Evolutionary conservation across 2,329 filamentous ascomycete species (phyloP).

Genomic region (Phaeosphaeria sp.): DNA sequence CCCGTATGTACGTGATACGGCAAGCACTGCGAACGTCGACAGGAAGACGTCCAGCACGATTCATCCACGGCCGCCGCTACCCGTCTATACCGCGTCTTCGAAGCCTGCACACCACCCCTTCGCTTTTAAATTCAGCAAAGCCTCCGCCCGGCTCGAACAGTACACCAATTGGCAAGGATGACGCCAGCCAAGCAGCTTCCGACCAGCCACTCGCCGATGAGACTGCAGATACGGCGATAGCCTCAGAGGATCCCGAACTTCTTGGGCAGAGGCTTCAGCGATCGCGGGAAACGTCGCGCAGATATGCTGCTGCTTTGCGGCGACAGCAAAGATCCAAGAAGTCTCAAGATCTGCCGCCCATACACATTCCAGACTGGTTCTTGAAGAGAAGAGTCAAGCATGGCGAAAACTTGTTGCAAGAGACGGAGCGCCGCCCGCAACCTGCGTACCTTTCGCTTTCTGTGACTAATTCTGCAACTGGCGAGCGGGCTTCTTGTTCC

Average conservation of each 20-base stretch:
- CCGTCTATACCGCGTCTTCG: conserved; percentile 36
- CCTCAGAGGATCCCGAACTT: conserved; percentile 40
- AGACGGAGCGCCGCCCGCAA: conserved; percentile 11
- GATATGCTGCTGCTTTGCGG: conserved; percentile 43
- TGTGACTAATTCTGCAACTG: conserved; percentile 29
- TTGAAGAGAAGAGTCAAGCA: conserved; percentile 58
- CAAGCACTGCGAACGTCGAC: conserved; percentile 50
- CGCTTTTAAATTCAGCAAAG: conserved; percentile 33
- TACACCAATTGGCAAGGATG: conserved; percentile 34
- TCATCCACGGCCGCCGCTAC: conserved; percentile 47
- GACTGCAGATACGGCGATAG: conserved; percentile 26
- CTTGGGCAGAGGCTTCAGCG: conserved; percentile 46
- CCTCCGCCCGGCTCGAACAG: conserved; percentile 37
- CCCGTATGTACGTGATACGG: conserved; percentile 52
- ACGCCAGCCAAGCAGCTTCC: conserved; percentile 23
- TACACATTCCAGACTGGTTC: conserved; percentile 65
- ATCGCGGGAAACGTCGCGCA: conserved; percentile 40
- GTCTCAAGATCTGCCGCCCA: conserved; percentile 43
- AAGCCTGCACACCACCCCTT: conserved; percentile 42
- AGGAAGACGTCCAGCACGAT: conserved; percentile 45
- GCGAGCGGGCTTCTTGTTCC: conserved; percentile 32
- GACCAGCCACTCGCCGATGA: conserved; percentile 29
- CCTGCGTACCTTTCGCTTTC: conserved; percentile 27
- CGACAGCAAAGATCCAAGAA: conserved; percentile 43
- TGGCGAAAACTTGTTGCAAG: conserved; percentile 36